Percentiles rank a stretch among this genome's conserved stretches.
These are phyloP conservation scores for Corynespora cassiicola DNA, from an alignment of 2,329 filamentous ascomycete species.

Conservation along the genomic window DNA sequence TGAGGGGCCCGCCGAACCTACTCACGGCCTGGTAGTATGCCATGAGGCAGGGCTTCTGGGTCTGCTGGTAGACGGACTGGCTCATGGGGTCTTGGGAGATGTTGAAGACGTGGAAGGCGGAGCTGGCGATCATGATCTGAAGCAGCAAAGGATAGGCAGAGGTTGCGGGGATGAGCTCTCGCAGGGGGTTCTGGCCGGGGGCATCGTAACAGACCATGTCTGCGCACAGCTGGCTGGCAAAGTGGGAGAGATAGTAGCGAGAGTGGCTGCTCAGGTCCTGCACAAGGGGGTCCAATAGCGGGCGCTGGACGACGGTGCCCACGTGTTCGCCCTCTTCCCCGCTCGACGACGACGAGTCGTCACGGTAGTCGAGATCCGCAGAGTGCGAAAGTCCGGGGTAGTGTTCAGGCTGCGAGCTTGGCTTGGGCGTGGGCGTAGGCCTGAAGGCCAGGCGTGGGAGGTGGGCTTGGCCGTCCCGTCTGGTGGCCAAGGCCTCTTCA, in stretches of 20 bases:
- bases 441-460: conserved; percentile 15
- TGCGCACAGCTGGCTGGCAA: conserved; percentile 59
- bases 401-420: conserved; percentile 3
- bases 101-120: conserved; percentile 56
- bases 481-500: conserved; percentile 40
- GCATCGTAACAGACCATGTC: conserved; percentile 60
- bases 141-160: conserved; percentile 53
- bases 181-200: conserved; percentile 55
- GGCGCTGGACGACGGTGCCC: conserved; percentile 43
- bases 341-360: conserved; percentile 3
- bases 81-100: conserved; percentile 42
- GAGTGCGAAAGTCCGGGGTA: conserved; percentile 1
- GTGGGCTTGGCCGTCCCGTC: conserved; percentile 33
- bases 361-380: not conserved
- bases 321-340: conserved; percentile 14
- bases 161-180: conserved; percentile 55
- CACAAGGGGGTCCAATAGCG: conserved; percentile 62
- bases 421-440: not conserved
- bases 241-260: conserved; percentile 57
- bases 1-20: conserved; percentile 44
- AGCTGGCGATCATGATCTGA: conserved; percentile 55
- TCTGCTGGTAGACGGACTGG: conserved; percentile 39
- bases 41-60: conserved; percentile 39
- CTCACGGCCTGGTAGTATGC: conserved; percentile 44
- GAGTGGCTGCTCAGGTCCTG: conserved; percentile 58